A percentile compares a stretch with the other conserved stretches of the same genome.
phyloP scores from a whole-genome alignment of 495 filamentous ascomycete genomes.

The Cercophora samala region DNA sequence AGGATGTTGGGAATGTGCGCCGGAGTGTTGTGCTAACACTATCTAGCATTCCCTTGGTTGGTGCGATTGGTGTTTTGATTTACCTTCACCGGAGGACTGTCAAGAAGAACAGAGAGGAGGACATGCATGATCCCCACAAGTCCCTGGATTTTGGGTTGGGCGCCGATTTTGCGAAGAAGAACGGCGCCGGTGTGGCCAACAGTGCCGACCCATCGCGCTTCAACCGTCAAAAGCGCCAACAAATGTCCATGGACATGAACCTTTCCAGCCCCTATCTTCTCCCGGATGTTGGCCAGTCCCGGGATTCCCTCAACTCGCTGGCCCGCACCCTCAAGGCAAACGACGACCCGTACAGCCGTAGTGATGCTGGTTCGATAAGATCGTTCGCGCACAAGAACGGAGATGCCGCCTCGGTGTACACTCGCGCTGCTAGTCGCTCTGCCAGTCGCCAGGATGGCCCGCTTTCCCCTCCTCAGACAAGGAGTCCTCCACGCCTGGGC shows the following conservation, averaged over 20 bases:
- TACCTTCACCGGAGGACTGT: constrained; percentile 75
- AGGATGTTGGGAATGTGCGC: not conserved
- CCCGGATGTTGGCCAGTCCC: constrained; percentile 73
- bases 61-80: constrained; percentile 64
- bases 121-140: constrained; percentile 81
- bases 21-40: constrained; percentile 31
- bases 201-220: constrained; percentile 53
- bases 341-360: constrained; percentile 81
- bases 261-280: constrained; percentile 82
- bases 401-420: constrained; percentile 64
- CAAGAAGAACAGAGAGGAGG: constrained; percentile 70
- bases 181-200: constrained; percentile 37
- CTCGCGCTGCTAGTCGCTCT: constrained; percentile 48
- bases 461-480: constrained; percentile 18
- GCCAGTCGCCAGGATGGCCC: constrained; percentile 23
- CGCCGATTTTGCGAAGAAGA: not conserved
- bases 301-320: constrained; percentile 80
- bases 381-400: constrained; percentile 47
- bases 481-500: constrained; percentile 29
- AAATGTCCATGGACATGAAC: constrained; percentile 81
- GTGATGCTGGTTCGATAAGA: constrained; percentile 58
- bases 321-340: constrained; percentile 64
- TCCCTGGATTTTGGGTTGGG: constrained; percentile 92
- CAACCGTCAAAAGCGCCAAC: constrained; percentile 65
- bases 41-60: constrained; percentile 69